Evolutionary conservation across 768 basidiomycete genomes (phyloP).

Genomic region (Hydnomerulius pinastri): DNA sequence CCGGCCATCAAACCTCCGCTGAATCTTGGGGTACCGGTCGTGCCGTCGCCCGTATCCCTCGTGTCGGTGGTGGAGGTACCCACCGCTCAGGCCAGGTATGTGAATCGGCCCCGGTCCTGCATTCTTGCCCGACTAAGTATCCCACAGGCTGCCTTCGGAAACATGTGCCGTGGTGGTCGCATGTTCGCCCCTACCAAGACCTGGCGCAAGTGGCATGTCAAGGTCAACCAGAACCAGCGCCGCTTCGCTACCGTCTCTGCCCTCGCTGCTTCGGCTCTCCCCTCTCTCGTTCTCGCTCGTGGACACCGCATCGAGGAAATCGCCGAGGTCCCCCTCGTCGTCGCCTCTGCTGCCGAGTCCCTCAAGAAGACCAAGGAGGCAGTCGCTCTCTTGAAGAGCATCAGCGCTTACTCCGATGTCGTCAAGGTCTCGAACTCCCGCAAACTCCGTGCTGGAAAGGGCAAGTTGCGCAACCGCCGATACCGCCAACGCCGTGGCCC

Average conservation of each 20-base stretch:
- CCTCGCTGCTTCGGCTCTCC: constrained; percentile 95
- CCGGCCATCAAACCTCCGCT: constrained; percentile 97
- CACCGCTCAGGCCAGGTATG: constrained; percentile 93
- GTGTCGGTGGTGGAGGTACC: constrained; percentile 98
- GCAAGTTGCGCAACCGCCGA: constrained; percentile 95
- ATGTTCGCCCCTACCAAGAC: constrained; percentile 99
- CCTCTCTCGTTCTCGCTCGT: constrained; percentile 94
- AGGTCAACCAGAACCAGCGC: constrained; percentile 99
- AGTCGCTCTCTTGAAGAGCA: constrained; percentile 85
- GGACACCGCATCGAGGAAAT: constrained; percentile 98
- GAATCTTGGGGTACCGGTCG: constrained; percentile 99
- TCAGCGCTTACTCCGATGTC: constrained; percentile 90
- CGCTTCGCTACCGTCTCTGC: constrained; percentile 98
- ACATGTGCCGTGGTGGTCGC: constrained; percentile 99
- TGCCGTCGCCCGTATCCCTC: constrained; percentile 99
- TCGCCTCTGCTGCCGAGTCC: constrained; percentile 77
- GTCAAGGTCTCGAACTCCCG: constrained; percentile 97
- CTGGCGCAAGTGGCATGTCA: constrained; percentile 99
- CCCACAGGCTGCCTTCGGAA: constrained; percentile 92
- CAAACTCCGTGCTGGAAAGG: constrained; percentile 95
- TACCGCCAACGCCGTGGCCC: constrained; percentile 98
- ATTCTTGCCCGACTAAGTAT: constrained; percentile 4
- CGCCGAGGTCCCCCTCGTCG: constrained; percentile 93
- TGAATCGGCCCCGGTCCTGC: not conserved
- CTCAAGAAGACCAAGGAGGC: constrained; percentile 98